Base-by-base conservation (phyloP, 2,329 filamentous ascomycete genomes). In the Colletotrichum lupini region DNA sequence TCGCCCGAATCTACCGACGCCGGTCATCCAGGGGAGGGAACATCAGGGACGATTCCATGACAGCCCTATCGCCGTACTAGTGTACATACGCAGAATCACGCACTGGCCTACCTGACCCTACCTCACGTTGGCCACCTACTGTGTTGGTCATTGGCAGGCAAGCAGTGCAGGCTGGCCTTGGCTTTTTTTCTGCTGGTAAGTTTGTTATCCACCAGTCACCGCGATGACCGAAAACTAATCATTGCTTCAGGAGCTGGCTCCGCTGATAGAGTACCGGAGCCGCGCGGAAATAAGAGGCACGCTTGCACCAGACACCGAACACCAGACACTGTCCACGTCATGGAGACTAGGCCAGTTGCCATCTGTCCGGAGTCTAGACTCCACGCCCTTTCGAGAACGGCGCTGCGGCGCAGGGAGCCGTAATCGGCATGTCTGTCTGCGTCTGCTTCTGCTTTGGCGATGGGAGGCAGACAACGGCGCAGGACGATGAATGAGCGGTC, bases 181-280 rank as follows among this genome's bases (percentile, higher is more conserved):
- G 19, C 42, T 4, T 4, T 4, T 4, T 49, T 22, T 49, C 19
- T 49, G 42, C 19, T 49, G 28, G 14, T 63, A 63, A 55, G 30
- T n/a, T 26, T 22, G 28, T 12, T 16, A 55, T 35, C 28, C 28
- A 35, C 46, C 22, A 19, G 46, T 53, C 61, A 32, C 60, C 67
- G 56, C 55, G 12, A 28, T 19, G 70, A 55, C 70, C 67, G 55
- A 60, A 55, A 62, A 60, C 46, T 70, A 46, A 65, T 65, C 55
- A 49, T 57, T 46, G 67, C 67, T 57, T 37, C 46, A 28, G 57
- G 4, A n/a, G 37, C 30, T 9, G 69, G 57, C 55, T 70, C 60
- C 67, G 70, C 67, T 61, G 67, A 61, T n/a, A 52, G 55, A 56
- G 60, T 16, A 65, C 16, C 59, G 46, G 46, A 37, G 53, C 56